These are phyloP conservation scores for Clonostachys rosea DNA, from an alignment of 2,329 filamentous ascomycete species.

Conservation along the genomic window DNA sequence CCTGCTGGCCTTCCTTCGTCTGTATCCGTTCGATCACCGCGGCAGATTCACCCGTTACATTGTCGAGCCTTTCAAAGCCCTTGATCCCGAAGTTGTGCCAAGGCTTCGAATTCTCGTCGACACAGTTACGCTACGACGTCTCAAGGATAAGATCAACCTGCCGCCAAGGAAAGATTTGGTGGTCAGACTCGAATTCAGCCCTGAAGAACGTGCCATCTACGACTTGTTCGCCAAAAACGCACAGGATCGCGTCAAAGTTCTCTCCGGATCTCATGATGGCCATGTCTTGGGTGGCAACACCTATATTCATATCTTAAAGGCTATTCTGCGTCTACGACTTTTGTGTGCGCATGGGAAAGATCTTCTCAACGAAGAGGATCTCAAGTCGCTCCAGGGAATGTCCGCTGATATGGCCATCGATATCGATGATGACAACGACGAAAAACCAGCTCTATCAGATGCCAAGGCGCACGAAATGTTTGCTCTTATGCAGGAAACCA, in stretches of 20 bases:
- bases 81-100: conserved; percentile 76
- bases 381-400: conserved; percentile 74
- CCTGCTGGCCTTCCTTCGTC: conserved; percentile 76
- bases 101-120: conserved; percentile 88
- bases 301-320: conserved; percentile 91
- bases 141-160: conserved; percentile 88
- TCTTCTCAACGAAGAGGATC: conserved; percentile 77
- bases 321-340: conserved; percentile 82
- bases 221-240: conserved; percentile 81
- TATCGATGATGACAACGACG: conserved; percentile 68
- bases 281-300: conserved; percentile 74
- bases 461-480: conserved; percentile 83
- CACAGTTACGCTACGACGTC: conserved; percentile 85
- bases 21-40: conserved; percentile 80
- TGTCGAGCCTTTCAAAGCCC: conserved; percentile 79
- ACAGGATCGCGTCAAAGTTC: conserved; percentile 71
- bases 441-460: conserved; percentile 53
- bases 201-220: conserved; percentile 73
- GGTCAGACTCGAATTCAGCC: conserved; percentile 69
- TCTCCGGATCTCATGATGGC: conserved; percentile 53
- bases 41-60: conserved; percentile 75
- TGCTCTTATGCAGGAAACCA: conserved; percentile 76
- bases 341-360: conserved; percentile 95
- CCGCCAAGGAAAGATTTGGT: conserved; percentile 70
- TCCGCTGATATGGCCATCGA: conserved; percentile 85